Evolutionary conservation across 2,329 filamentous ascomycete species (phyloP), one percentile per base, ranked within the genome.

Genomic region (Aureobasidium mangrovei): DNA sequence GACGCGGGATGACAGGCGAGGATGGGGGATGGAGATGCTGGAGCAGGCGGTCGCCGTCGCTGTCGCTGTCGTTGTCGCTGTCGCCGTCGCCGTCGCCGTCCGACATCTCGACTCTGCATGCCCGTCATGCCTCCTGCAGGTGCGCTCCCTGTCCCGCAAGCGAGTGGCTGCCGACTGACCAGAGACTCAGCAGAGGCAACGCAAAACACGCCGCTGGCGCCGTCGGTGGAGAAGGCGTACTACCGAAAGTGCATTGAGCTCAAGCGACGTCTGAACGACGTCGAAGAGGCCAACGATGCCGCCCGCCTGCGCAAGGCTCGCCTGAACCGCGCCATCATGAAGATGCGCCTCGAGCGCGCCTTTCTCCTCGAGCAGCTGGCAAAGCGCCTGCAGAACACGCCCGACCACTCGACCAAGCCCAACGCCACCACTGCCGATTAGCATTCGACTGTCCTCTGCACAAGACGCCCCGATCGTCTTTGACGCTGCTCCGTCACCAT

Each of bases 171-270:
- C 7, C 3, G 10, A 28, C 38, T 42, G 29, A 51, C 18, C 2
- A 27, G 4, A 18, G 3, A 4, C n/a, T 9, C 29, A 4, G 47
- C 45, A 38, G 54, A 51, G 18, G 46, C 59, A 45, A 60, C 61
- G 6, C 29, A 56, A 12, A 65, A 65, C 60, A 68, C 68, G n/a
- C 67, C 75, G 9, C 79, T 84, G 55, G 89, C 91, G 24, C 91
- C 93, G 12, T 95, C 90, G 12, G 90, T 97, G 59, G 91, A 98
- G 72, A 86, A 91, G 68, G 91, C 91, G 48, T 98, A 97, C 72
- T 90, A 93, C 64, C 83, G 88, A 60, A 97, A 98, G 81, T 97
- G 91, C 70, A 89, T 96, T 67, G 87, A 94, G 63, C 81, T 98
- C 26, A 94, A 94, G 73, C 86, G 88, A 63, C 86, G 93, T 58